Evolutionary conservation across 2,329 filamentous ascomycete genomes (phyloP), one percentile per base, ranked within the genome.

Genomic region (Pyricularia grisea): DNA sequence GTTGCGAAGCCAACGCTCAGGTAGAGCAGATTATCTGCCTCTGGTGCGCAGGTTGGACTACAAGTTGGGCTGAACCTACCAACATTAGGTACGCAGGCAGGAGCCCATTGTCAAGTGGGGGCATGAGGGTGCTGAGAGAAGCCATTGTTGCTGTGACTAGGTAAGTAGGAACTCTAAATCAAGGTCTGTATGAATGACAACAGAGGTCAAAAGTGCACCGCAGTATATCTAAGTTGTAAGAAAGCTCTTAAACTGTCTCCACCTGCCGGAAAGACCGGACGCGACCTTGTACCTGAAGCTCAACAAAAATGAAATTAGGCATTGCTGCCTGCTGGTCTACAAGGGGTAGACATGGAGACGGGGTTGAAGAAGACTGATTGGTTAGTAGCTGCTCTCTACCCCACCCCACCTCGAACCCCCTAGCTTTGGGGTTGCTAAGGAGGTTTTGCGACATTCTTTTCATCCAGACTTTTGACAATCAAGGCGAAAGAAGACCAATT

Each of bases 41-140:
- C 33, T 36, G 14, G 33, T 6, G 2, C 14, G 33, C 12, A 12
- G 33, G 42, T 50, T 64, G 6, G n/a, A 30, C 60, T 60, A 11
- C 55, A 31, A 63, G 27, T 17, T 17, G 25, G 27, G 60, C 10
- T 25, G 23, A 27, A 74, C 84, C 72, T 79, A 88, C 86, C 66
- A 85, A 74, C 68, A 87, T 78, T 77, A 88, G 85, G 74, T 87
- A 88, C 73, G 86, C 87, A 28, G 86, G 86, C 69, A 88, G 74
- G 70, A 85, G 79, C 70, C 86, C 86, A 74, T 87, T 81, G 66
- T 81, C 80, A 1, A 68, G 25, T n/a, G 67, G 30, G 4, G 67
- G 67, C 50, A 68, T 63, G 14, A 63, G 67, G 67, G 20, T 63
- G 60, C 42, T 67, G 33, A 66, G 33, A 23, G 64, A 66, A 20